Evolutionary conservation across 2,329 filamentous ascomycete species (phyloP), one percentile per base, ranked within the genome.

Genomic region (Dothideomycetes sp.): DNA sequence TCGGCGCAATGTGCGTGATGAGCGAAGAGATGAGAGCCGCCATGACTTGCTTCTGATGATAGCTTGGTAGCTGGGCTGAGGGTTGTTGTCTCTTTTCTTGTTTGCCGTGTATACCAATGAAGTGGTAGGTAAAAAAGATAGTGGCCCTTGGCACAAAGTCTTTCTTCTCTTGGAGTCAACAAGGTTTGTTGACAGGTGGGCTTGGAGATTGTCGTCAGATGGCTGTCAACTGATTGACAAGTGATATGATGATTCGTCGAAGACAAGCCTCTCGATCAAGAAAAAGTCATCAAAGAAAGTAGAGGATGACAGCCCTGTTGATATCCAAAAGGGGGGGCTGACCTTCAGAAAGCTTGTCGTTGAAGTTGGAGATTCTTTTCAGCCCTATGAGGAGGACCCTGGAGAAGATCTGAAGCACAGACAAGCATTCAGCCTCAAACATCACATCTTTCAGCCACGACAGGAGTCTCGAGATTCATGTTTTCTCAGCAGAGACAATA

Each of bases 1-100:
- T 29, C 6, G 60, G 60, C 35, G 60, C 58, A 29, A 62, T 51
- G 38, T 57, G 54, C 37, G 53, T 57, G 39, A 62, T 49, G 2
- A 50, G 42, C 57, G 53, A 61, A 46, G 50, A 49, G 17, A 61
- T 36, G 36, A 60, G 39, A 16, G 19, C 16, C 37, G 33, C 33
- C 7, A 9, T 31, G 20, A 9, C 36, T 39, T 2, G 15, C 19
- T 16, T n/a, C 23, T 18, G n/a, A n/a, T n/a, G n/a, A n/a, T n/a
- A n/a, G n/a, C n/a, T n/a, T n/a, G n/a, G n/a, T n/a, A n/a, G n/a
- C 25, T 18, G 3, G 18, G 19, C 24, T 8, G 18, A 16, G 25
- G n/a, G 15, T 5, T 17, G 4, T 23, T 6, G 2, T 23, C 19
- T 11, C 20, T 13, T 22, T 12, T 20, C 30, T 12, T n/a, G 12